Evolutionary conservation across 441 rosid genomes (phyloP).

Genomic region (Gossypium schwendimanii): DNA sequence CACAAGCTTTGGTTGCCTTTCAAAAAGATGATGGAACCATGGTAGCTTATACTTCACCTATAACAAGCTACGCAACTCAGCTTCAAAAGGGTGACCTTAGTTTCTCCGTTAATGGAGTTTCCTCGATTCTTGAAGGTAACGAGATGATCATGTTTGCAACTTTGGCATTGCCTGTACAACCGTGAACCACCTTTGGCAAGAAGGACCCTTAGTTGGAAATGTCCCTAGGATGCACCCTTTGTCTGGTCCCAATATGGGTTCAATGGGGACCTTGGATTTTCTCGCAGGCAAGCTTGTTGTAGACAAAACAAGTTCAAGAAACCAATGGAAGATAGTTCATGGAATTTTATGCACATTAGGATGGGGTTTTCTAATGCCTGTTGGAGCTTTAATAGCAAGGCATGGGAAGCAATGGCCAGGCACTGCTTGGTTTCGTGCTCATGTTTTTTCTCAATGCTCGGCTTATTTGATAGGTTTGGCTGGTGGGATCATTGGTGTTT

Average conservation of each 20-base stretch:
- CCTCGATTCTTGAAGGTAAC: neutral
- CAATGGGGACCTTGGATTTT: slow-evolving; percentile 10
- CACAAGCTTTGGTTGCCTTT: slow-evolving; percentile 25
- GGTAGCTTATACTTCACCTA: slow-evolving; percentile 18
- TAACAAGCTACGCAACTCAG: slow-evolving; percentile 9
- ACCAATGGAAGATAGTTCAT: neutral
- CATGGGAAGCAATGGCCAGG: neutral
- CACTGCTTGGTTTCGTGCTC: slow-evolving; percentile 5
- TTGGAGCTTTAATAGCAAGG: slow-evolving; percentile 14
- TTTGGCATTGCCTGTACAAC: slow-evolving; percentile 10
- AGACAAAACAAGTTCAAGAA: neutral
- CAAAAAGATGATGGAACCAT: slow-evolving; percentile 14
- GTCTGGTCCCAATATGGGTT: neutral
- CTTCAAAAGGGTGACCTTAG: slow-evolving; percentile 17
- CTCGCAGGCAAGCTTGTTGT: neutral
- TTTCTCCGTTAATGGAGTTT: slow-evolving; percentile 12
- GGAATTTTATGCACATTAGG: slow-evolving; percentile 10
- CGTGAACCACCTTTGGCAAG: slow-evolving; percentile 24
- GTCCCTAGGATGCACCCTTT: slow-evolving; percentile 1
- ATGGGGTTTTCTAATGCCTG: slow-evolving; percentile 10
- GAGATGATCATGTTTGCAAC: slow-evolving; percentile 26
- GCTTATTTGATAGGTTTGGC: slow-evolving; percentile 2
- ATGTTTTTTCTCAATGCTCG: neutral
- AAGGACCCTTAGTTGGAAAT: slow-evolving; percentile 13
- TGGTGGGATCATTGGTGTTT: slow-evolving; percentile 10